Percentiles rank a stretch among this genome's conserved stretches.
Conservation (phyloP, 805 yeast genomes). For the Metschnikowia lachancei region DNA sequence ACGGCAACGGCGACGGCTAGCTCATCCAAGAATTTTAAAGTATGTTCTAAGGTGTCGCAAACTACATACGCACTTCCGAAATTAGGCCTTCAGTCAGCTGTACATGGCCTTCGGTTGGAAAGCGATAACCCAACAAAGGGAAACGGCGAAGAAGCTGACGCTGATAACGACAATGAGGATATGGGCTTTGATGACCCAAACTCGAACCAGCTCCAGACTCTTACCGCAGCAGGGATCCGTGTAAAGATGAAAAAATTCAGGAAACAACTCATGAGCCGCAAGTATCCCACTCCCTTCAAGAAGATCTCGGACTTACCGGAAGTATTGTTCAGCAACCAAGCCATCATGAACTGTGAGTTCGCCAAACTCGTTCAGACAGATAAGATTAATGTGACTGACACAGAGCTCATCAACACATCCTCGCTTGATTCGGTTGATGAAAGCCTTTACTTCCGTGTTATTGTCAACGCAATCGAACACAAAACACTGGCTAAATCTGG, state of each 20-base stretch:
- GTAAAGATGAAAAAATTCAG: constrained; percentile 33
- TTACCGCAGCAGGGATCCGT: constrained; percentile 33
- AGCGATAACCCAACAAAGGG: constrained; percentile 13
- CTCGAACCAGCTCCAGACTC: constrained; percentile 16
- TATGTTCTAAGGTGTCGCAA: constrained; percentile 39
- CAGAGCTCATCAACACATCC: constrained; percentile 28
- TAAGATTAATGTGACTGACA: constrained; percentile 20
- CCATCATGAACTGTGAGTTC: constrained; percentile 32
- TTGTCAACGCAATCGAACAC: constrained; percentile 35
- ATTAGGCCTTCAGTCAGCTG: constrained; percentile 61
- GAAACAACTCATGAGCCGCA: constrained; percentile 28
- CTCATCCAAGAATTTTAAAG: constrained; percentile 22
- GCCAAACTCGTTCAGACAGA: constrained; percentile 25
- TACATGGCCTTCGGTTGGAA: constrained; percentile 44
- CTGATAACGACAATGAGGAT: constrained; percentile 51
- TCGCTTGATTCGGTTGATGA: constrained; percentile 35
- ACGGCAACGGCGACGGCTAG: constrained; percentile 17
- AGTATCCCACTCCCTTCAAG: constrained; percentile 38
- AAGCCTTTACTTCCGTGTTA: constrained; percentile 36
- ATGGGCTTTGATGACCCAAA: constrained; percentile 35
- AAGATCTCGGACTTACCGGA: constrained; percentile 36
- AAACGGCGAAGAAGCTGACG: constrained; percentile 24
- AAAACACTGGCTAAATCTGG: not conserved
- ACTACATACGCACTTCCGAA: constrained; percentile 55
- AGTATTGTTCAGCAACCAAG: constrained; percentile 33